Conservation (phyloP, 2,329 filamentous ascomycete genomes). For the Paraphoma sp. region DNA sequence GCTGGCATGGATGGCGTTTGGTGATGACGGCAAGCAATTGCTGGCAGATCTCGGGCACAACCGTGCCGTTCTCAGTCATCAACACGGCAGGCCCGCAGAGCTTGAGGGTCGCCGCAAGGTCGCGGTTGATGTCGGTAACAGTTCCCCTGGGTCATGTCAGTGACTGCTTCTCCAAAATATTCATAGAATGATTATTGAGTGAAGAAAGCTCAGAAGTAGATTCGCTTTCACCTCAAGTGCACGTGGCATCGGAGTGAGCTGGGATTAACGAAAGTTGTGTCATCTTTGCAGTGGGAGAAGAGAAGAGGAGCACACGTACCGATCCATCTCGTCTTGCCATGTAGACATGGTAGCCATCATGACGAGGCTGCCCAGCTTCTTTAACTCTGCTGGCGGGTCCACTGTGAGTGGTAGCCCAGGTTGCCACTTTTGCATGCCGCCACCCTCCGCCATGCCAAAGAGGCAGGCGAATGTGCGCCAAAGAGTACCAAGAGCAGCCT, state of each 20-base stretch:
- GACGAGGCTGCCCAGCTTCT: constrained; percentile 85
- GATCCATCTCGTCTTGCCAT: constrained; percentile 90
- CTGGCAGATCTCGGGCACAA: constrained; percentile 77
- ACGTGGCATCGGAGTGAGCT: constrained; percentile 97
- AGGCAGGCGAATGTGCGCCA: constrained; percentile 94
- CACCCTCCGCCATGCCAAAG: constrained; percentile 84
- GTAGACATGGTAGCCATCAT: constrained; percentile 82
- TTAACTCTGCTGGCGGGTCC: constrained; percentile 77
- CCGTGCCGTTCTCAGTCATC: constrained; percentile 66
- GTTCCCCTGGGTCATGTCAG: constrained; percentile 67
- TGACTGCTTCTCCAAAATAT: constrained; percentile 2
- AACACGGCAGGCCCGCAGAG: constrained; percentile 88
- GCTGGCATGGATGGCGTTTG: constrained; percentile 90
- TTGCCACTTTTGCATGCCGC: constrained; percentile 81
- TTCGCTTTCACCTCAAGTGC: constrained; percentile 90
- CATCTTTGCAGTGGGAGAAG: constrained; percentile 65
- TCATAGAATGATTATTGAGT: constrained; percentile 46
- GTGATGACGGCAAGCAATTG: constrained; percentile 81
- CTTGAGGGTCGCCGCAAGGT: constrained; percentile 88
- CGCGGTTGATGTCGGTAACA: constrained; percentile 94
- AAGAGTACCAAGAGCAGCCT: constrained; percentile 87
- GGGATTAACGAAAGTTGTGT: constrained; percentile 89
- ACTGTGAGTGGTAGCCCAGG: constrained; percentile 84
- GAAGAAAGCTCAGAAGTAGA: constrained; percentile 62
- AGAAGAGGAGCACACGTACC: constrained; percentile 68